These are phyloP conservation scores for Ustilago xerochloae DNA, from an alignment of 1,284 basidiomycete genomes.

Conservation along the genomic window DNA sequence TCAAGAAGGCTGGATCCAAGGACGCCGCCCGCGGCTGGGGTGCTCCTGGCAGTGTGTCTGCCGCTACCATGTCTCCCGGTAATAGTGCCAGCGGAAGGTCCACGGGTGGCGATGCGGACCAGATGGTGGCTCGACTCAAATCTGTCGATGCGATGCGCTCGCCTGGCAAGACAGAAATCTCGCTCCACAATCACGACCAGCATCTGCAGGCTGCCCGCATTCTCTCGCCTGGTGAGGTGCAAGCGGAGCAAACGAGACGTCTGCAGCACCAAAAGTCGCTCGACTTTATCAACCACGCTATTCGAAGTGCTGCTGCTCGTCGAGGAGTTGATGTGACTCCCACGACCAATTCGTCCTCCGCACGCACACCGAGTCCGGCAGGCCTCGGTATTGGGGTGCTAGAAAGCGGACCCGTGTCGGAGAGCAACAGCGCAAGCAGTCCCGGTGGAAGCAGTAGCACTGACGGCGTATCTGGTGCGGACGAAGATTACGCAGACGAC, in stretches of 20 bases:
- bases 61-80: constrained; percentile 6
- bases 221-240: constrained; percentile 24
- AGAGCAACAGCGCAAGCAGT: constrained; percentile 10
- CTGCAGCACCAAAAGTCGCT: constrained; percentile 66
- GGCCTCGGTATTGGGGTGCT: constrained; percentile 60
- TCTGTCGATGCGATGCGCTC: constrained; percentile 60
- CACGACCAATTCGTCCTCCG: constrained; percentile 14
- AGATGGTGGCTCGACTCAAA: constrained; percentile 57
- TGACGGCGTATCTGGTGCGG: constrained; percentile 17
- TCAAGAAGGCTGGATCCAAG: constrained; percentile 33
- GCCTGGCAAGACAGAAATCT: constrained; percentile 51
- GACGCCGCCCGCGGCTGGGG: constrained; percentile 23
- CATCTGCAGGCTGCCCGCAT: constrained; percentile 25
- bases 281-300: constrained; percentile 68
- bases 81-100: constrained; percentile 9
- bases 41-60: constrained; percentile 8
- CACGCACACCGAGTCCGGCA: constrained; percentile 34
- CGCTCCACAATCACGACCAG: constrained; percentile 36
- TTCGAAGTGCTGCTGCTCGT: constrained; percentile 66
- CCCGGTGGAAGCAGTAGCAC: constrained; percentile 29
- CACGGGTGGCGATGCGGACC: constrained; percentile 15
- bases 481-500: constrained; percentile 21
- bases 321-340: constrained; percentile 39
- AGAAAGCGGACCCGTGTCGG: constrained; percentile 15
- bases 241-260: constrained; percentile 20